phyloP scores from a whole-genome alignment of 177 flowering plant genomes.

The Vitis hybrid region DNA sequence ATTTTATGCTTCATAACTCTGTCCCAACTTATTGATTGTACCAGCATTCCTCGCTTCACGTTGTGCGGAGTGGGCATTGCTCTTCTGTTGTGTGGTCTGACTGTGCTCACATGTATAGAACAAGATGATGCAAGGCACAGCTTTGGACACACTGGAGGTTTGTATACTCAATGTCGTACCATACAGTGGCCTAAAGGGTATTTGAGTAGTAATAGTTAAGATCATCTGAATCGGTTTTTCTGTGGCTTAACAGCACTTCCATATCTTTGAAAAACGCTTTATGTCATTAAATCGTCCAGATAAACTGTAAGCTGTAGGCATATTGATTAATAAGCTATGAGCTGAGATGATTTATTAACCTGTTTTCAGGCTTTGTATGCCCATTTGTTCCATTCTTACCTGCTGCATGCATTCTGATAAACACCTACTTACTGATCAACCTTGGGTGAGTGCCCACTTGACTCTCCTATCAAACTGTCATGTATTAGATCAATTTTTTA shows the following conservation, averaged over 20 bases:
- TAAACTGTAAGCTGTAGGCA: too few species aligned
- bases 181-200: neutral
- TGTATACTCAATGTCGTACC: neutral
- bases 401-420: constrained; percentile 45
- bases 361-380: constrained; percentile 44
- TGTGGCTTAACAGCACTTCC: neutral
- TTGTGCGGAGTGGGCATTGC: constrained; percentile 31
- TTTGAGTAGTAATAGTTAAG: too few species aligned
- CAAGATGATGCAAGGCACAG: constrained; percentile 43
- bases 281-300: too few species aligned
- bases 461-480: too few species aligned
- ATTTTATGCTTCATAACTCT: too few species aligned
- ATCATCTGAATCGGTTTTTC: too few species aligned
- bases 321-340: too few species aligned
- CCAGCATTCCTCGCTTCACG: constrained; percentile 32
- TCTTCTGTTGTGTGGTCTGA: constrained; percentile 29
- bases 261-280: neutral
- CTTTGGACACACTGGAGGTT: constrained; percentile 49
- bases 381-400: constrained; percentile 59
- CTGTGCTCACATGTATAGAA: constrained; percentile 31
- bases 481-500: neutral
- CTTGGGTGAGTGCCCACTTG: constrained; percentile 41
- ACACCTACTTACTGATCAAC: constrained; percentile 45
- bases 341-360: too few species aligned
- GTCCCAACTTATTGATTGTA: constrained; percentile 3